A percentile compares a stretch with the other conserved stretches of the same genome.
These are phyloP conservation scores for Clohesyomyces aquaticus DNA, from an alignment of 495 filamentous ascomycete species.

Conservation along the genomic window DNA sequence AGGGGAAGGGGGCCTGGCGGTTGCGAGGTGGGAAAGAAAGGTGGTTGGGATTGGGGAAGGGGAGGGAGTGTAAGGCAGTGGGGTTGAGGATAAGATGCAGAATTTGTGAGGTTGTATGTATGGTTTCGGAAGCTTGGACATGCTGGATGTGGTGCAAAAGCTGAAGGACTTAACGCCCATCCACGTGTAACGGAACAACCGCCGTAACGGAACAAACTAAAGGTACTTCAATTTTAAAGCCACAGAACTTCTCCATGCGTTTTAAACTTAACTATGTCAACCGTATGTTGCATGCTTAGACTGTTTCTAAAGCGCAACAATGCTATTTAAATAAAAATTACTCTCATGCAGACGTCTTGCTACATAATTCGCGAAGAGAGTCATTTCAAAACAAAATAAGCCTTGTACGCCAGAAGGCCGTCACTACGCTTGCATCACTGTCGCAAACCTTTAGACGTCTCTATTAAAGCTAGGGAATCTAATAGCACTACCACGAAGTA, in stretches of 20 bases:
- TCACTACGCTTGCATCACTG: conserved; percentile 18
- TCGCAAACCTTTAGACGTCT: conserved; percentile 12
- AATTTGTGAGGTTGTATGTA: too few species aligned
- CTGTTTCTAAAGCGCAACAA: conserved; percentile 16
- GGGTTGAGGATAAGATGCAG: too few species aligned
- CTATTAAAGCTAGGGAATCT: conserved; percentile 19
- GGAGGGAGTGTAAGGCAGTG: too few species aligned
- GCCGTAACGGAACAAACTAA: conserved; percentile 14
- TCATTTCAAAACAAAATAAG: conserved; percentile 17
- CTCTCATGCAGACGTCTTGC: conserved; percentile 8
- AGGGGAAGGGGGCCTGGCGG: too few species aligned
- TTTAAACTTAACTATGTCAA: conserved; percentile 10
- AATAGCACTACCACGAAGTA: conserved; percentile 25
- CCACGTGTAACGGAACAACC: conserved; percentile 13
- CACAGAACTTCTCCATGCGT: conserved; percentile 15
- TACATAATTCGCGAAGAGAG: conserved; percentile 17
- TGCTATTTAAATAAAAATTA: conserved; percentile 20
- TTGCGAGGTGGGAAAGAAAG: too few species aligned
- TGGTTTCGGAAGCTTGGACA: too few species aligned
- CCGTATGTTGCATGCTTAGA: conserved; percentile 11
- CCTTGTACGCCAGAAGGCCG: conserved; percentile 20
- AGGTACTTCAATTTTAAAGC: conserved; percentile 23
- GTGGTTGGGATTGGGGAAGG: too few species aligned
- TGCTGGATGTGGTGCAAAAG: too few species aligned
- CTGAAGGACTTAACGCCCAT: too few species aligned